Evolutionary conservation across 2,329 filamentous ascomycete genomes (phyloP).

Genomic region (Colletotrichum sp.): DNA sequence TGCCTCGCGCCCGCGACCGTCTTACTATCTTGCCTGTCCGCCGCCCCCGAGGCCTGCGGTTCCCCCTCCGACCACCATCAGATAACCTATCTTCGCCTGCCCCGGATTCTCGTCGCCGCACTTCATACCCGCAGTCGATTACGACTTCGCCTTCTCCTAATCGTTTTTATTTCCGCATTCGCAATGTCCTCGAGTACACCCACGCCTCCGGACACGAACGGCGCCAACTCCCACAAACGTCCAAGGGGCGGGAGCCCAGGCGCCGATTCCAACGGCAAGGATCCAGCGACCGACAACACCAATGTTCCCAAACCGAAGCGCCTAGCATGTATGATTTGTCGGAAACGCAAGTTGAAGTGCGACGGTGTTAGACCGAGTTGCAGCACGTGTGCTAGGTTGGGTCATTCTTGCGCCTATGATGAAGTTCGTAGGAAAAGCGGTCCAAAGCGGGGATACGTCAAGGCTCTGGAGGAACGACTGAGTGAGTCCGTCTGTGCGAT

Average conservation of each 20-base stretch:
- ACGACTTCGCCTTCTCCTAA: not conserved
- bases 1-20: not conserved
- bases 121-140: not conserved
- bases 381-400: conserved; percentile 85
- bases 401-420: conserved; percentile 88
- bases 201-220: conserved; percentile 23
- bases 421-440: conserved; percentile 94
- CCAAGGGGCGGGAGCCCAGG: conserved; percentile 25
- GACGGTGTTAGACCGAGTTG: conserved; percentile 86
- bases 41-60: not conserved
- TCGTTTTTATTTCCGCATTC: not conserved
- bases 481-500: conserved; percentile 62
- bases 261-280: conserved; percentile 42
- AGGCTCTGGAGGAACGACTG: conserved; percentile 88
- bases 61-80: not conserved
- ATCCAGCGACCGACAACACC: conserved; percentile 54
- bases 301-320: conserved; percentile 83
- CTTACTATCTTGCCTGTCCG: not conserved
- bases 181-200: conserved; percentile 23
- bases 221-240: conserved; percentile 16
- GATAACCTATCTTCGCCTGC: not conserved
- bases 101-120: not conserved
- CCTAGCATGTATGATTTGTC: conserved; percentile 92
- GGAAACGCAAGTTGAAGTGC: conserved; percentile 90
- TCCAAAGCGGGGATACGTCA: conserved; percentile 93